These are phyloP conservation scores for Ascodesmis nigricans DNA, from an alignment of 495 filamentous ascomycete genomes.

Conservation along the genomic window DNA sequence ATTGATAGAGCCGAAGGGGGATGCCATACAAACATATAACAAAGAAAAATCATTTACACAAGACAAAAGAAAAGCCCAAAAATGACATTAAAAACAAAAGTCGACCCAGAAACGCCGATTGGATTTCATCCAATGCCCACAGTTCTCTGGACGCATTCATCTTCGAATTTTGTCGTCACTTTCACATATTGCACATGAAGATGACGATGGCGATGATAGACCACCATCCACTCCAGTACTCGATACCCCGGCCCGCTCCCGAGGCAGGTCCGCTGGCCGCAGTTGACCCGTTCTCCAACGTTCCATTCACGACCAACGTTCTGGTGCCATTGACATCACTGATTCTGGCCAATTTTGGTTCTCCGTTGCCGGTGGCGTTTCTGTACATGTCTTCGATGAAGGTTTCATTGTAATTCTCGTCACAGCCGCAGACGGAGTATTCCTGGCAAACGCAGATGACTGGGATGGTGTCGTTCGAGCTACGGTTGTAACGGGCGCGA, in stretches of 20 bases:
- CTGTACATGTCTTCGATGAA: constrained; percentile 26
- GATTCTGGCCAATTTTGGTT: constrained; percentile 23
- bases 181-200: too few relatives aligned
- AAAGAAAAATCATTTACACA: too few relatives aligned
- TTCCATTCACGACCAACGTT: constrained; percentile 67
- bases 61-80: too few relatives aligned
- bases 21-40: too few relatives aligned
- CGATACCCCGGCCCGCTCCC: background rate
- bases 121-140: too few relatives aligned
- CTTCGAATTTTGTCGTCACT: too few relatives aligned
- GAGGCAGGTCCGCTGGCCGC: constrained; percentile 30
- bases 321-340: constrained; percentile 48
- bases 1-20: too few relatives aligned
- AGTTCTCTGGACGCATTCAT: too few relatives aligned
- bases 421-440: constrained; percentile 58
- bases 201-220: too few relatives aligned
- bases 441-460: constrained; percentile 54
- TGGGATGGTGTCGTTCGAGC: constrained; percentile 43
- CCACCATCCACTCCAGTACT: too few relatives aligned
- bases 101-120: too few relatives aligned
- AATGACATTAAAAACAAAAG: too few relatives aligned
- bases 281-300: constrained; percentile 66
- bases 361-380: constrained; percentile 1
- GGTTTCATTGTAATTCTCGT: constrained; percentile 41
- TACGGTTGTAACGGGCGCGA: constrained; percentile 29